A percentile compares a stretch with the other conserved stretches of the same genome.
phyloP scores from a whole-genome alignment of 768 basidiomycete genomes.

The Suillus luteus region DNA sequence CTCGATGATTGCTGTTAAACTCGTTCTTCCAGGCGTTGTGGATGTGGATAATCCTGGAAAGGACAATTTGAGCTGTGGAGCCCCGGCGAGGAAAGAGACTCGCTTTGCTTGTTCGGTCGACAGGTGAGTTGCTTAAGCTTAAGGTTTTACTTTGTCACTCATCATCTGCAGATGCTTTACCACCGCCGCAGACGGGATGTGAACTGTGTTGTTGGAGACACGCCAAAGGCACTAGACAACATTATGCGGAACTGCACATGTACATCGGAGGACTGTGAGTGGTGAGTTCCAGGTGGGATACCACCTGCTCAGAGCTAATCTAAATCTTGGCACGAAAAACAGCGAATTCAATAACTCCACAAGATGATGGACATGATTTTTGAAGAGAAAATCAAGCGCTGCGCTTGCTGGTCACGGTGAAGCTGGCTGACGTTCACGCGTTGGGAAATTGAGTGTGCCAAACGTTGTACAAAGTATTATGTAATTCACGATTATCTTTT shows the following conservation, averaged over 20 bases:
- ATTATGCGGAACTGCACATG: conserved; percentile 77
- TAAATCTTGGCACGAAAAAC: background rate
- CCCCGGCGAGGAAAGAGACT: conserved; percentile 85
- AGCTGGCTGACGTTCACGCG: too few relatives aligned
- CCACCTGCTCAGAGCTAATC: background rate
- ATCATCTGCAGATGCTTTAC: conserved; percentile 69
- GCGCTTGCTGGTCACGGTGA: too few relatives aligned
- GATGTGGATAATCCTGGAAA: conserved; percentile 68
- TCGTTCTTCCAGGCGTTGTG: conserved; percentile 56
- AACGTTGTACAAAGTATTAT: too few relatives aligned
- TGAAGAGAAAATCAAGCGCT: too few relatives aligned
- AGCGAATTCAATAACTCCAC: conserved; percentile 81
- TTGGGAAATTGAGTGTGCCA: too few relatives aligned
- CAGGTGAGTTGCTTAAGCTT: conserved; percentile 51
- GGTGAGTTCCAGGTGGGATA: conserved; percentile 51
- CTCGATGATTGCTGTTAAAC: conserved; percentile 7
- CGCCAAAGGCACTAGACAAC: conserved; percentile 50
- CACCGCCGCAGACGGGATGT: conserved; percentile 80
- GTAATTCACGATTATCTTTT: too few relatives aligned
- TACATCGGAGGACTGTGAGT: conserved; percentile 82
- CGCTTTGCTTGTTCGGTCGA: conserved; percentile 89
- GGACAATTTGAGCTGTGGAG: conserved; percentile 99
- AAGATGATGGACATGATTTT: too few relatives aligned
- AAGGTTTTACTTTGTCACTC: background rate
- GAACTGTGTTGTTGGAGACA: conserved; percentile 84